phyloP scores from a whole-genome alignment of 768 basidiomycete genomes.

The Omphalotus guepiniiformis region DNA sequence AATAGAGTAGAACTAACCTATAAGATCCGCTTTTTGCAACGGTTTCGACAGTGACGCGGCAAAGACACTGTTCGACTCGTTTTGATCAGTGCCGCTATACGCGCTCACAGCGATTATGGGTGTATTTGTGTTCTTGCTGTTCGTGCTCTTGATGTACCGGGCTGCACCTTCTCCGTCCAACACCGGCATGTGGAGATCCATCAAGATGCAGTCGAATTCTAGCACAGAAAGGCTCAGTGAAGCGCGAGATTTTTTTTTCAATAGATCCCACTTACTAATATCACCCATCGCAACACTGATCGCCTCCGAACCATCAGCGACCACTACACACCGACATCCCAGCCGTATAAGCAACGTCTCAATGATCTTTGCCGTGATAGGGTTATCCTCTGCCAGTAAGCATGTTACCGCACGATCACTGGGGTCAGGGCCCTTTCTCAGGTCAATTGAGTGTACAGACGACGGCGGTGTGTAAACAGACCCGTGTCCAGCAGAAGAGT shows the following conservation, averaged over 20 bases:
- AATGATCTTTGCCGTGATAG: slow-evolving; percentile 95
- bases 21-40: slow-evolving; percentile 80
- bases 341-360: slow-evolving; percentile 91
- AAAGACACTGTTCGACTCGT: slow-evolving; percentile 65
- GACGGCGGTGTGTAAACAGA: slow-evolving; percentile 69
- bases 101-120: slow-evolving; percentile 93
- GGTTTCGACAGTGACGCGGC: slow-evolving; percentile 85
- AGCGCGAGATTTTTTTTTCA: background rate
- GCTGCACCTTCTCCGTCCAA: slow-evolving; percentile 97
- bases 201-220: slow-evolving; percentile 96
- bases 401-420: slow-evolving; percentile 89
- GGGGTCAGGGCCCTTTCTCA: slow-evolving; percentile 73
- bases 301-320: slow-evolving; percentile 94
- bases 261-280: slow-evolving; percentile 67
- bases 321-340: slow-evolving; percentile 93
- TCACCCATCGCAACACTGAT: slow-evolving; percentile 97
- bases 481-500: slow-evolving; percentile 50
- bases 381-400: slow-evolving; percentile 94
- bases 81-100: slow-evolving; percentile 68
- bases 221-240: slow-evolving; percentile 17
- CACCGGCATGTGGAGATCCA: slow-evolving; percentile 95
- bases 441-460: slow-evolving; percentile 80
- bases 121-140: slow-evolving; percentile 89
- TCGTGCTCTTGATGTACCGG: slow-evolving; percentile 94
- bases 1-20: slow-evolving; percentile 36